These are phyloP conservation scores for Pulveroboletus sp. DNA, from an alignment of 768 basidiomycete genomes.

Conservation along the genomic window DNA sequence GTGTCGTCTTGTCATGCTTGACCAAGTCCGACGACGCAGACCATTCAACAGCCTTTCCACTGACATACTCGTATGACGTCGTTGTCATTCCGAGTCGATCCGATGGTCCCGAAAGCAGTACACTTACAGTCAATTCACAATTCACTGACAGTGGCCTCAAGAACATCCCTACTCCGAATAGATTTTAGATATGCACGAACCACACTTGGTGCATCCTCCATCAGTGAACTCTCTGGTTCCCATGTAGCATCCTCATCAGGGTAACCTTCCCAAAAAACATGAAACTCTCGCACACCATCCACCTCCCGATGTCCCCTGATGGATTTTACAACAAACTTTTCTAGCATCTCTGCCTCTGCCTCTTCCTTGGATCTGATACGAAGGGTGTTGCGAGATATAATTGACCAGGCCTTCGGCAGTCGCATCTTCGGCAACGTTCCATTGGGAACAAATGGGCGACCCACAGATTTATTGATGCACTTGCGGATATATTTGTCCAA, in stretches of 20 bases:
- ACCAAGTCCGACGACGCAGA: no score
- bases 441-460: conserved; percentile 38
- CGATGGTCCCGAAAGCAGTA: no score
- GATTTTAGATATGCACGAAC: conserved; percentile 41
- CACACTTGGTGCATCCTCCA: conserved; percentile 46
- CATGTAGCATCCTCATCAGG: conserved; percentile 50
- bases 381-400: conserved; percentile 39
- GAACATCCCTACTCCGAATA: conserved; percentile 7
- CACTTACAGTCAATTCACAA: not conserved
- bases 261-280: conserved; percentile 59
- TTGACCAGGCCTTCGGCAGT: conserved; percentile 57
- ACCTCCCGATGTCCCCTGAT: conserved; percentile 34
- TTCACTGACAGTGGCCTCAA: not conserved
- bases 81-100: no score
- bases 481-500: conserved; percentile 71
- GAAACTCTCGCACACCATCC: conserved; percentile 40
- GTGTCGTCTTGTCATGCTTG: no score
- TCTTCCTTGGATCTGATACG: conserved; percentile 40
- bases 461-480: conserved; percentile 24
- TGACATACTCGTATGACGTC: no score
- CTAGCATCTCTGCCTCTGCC: conserved; percentile 32
- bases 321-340: conserved; percentile 44
- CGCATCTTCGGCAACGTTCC: conserved; percentile 22
- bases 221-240: conserved; percentile 49
- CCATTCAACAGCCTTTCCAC: no score